Conservation (phyloP, 768 basidiomycete species). For the Cubamyces lactineus region DNA sequence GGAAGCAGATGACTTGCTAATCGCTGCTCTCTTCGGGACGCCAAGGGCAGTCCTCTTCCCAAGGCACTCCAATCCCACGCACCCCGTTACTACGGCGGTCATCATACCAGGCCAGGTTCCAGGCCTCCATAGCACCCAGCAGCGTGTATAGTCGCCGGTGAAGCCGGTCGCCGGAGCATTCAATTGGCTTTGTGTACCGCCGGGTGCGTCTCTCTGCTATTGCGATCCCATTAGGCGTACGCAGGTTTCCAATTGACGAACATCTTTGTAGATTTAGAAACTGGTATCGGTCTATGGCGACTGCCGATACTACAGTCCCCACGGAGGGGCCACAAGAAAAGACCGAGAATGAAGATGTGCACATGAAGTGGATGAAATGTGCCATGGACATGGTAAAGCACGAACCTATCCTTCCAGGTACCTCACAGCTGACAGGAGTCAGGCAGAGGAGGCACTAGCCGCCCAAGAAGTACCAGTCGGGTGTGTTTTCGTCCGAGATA, state of each 20-base stretch:
- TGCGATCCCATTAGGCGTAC: neutral
- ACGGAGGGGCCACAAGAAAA: too few relatives aligned
- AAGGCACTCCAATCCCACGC: constrained; percentile 7
- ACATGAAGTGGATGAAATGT: constrained; percentile 76
- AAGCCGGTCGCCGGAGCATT: too few relatives aligned
- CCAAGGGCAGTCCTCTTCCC: neutral
- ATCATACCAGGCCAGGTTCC: neutral
- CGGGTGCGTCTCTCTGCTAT: neutral
- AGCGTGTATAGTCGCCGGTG: neutral
- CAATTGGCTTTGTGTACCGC: too few relatives aligned
- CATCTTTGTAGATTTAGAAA: too few relatives aligned
- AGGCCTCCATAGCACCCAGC: neutral
- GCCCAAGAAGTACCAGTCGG: constrained; percentile 95
- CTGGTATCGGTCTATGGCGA: neutral
- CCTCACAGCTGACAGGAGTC: neutral
- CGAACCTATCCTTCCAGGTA: neutral
- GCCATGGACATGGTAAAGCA: constrained; percentile 78
- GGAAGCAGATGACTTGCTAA: neutral
- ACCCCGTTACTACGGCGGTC: neutral
- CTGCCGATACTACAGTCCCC: neutral
- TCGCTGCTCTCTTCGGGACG: neutral
- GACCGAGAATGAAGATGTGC: constrained; percentile 27
- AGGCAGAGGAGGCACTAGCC: constrained; percentile 86
- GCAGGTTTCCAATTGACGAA: too few relatives aligned
- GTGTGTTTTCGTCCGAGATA: constrained; percentile 88